Percentiles rank a stretch among this genome's conserved stretches.
Evolutionary conservation across 2,329 filamentous ascomycete genomes (phyloP).

Genomic region (Sphaceloma murrayae): DNA sequence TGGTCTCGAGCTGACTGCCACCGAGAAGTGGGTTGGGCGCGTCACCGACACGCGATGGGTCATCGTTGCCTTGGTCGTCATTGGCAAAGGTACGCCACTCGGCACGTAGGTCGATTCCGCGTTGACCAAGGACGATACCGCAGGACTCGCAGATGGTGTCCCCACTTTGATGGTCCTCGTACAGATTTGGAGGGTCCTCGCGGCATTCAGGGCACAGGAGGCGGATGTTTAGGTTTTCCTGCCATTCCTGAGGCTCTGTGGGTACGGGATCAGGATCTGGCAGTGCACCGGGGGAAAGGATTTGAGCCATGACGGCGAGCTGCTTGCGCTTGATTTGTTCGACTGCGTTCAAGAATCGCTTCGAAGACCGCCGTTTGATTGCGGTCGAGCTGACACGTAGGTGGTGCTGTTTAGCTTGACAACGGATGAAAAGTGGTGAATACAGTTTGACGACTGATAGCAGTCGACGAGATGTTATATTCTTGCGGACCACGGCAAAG

Average conservation of each 20-base stretch:
- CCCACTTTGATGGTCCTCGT: constrained; percentile 84
- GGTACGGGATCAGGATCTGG: constrained; percentile 31
- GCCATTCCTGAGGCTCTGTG: constrained; percentile 45
- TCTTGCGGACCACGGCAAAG: neutral
- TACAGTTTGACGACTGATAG: constrained; percentile 51
- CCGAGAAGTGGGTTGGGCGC: constrained; percentile 82
- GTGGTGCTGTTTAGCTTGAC: constrained; percentile 38
- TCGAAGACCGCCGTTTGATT: constrained; percentile 35
- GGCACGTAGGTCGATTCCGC: constrained; percentile 88
- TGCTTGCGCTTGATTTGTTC: constrained; percentile 23
- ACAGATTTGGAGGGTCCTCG: constrained; percentile 80
- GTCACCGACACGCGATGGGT: constrained; percentile 96
- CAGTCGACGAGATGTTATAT: neutral
- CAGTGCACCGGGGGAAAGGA: constrained; percentile 38
- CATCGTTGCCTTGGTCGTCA: constrained; percentile 91
- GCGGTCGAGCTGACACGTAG: constrained; percentile 36
- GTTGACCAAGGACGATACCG: constrained; percentile 79
- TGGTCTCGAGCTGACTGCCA: constrained; percentile 79
- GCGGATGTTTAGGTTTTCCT: constrained; percentile 77
- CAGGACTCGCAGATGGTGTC: constrained; percentile 91
- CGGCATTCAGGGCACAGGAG: constrained; percentile 86
- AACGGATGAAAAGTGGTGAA: constrained; percentile 59
- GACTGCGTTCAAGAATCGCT: constrained; percentile 29
- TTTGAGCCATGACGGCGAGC: constrained; percentile 27
- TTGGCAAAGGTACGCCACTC: constrained; percentile 99